phyloP scores from a whole-genome alignment of 2,329 filamentous ascomycete species.

The Emydomyces testavorans region DNA sequence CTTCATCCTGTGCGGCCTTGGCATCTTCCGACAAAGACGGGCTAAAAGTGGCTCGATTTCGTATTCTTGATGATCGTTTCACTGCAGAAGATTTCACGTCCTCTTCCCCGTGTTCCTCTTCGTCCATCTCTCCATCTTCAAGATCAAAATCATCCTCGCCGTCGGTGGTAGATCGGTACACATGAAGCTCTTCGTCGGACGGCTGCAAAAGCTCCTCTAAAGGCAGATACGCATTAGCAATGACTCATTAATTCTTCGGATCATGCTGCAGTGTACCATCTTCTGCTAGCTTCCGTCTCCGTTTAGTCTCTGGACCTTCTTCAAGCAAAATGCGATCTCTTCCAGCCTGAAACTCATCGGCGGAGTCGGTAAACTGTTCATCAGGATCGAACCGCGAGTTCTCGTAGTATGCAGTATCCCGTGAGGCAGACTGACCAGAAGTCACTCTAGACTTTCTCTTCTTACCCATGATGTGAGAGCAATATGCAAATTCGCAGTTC shows the following conservation, averaged over 20 bases:
- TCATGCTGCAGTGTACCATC: constrained; percentile 40
- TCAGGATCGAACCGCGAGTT: constrained; percentile 30
- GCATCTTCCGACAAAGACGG: constrained; percentile 22
- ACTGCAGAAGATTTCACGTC: constrained; percentile 16
- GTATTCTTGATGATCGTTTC: constrained; percentile 19
- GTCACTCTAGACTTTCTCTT: constrained; percentile 56
- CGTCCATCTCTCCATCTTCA: constrained; percentile 28
- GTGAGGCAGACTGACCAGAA: constrained; percentile 38
- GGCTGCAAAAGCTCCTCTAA: constrained; percentile 47
- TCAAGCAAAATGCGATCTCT: constrained; percentile 79
- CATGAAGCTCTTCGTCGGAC: constrained; percentile 54
- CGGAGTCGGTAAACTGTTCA: constrained; percentile 81
- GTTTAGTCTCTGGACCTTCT: constrained; percentile 67
- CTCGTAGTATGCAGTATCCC: constrained; percentile 23
- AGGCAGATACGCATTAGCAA: constrained; percentile 16
- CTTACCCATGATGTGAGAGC: constrained; percentile 37
- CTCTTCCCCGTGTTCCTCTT: constrained; percentile 25
- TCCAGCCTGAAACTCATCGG: constrained; percentile 84
- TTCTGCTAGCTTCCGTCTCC: constrained; percentile 57
- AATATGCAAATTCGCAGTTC: neutral
- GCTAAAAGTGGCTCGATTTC: constrained; percentile 16
- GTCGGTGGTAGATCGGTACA: constrained; percentile 35
- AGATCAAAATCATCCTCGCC: constrained; percentile 38
- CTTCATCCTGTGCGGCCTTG: constrained; percentile 44
- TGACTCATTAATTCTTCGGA: neutral